Conservation (phyloP, 2,329 filamentous ascomycete genomes). For the Colletotrichum scovillei region DNA sequence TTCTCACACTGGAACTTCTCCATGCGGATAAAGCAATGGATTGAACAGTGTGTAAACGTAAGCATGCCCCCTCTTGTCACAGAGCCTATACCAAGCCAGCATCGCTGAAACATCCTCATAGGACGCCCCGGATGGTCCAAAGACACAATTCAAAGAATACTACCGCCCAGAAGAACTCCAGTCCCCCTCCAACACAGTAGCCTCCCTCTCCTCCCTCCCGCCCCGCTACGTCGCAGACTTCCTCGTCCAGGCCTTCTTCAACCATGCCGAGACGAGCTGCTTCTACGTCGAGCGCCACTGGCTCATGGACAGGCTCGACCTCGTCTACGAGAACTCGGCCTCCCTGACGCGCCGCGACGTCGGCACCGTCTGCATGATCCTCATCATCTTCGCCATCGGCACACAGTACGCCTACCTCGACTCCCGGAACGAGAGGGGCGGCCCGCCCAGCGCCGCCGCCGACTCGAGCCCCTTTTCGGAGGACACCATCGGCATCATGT, state of each 20-base stretch:
- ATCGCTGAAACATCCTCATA: not conserved
- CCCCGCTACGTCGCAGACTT: slow-evolving; percentile 60
- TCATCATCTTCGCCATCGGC: slow-evolving; percentile 61
- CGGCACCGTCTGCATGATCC: slow-evolving; percentile 55
- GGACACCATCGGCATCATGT: slow-evolving; percentile 64
- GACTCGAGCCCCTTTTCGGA: slow-evolving; percentile 50
- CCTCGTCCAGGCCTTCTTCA: slow-evolving; percentile 58
- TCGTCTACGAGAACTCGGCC: slow-evolving; percentile 53
- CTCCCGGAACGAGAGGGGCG: slow-evolving; percentile 37
- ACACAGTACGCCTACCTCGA: slow-evolving; percentile 63
- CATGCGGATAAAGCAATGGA: slow-evolving; percentile 61
- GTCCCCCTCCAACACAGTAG: slow-evolving; percentile 51
- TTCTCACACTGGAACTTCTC: slow-evolving; percentile 66
- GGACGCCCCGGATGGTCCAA: slow-evolving; percentile 32
- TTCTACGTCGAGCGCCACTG: slow-evolving; percentile 59
- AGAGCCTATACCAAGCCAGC: no score
- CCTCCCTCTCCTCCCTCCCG: slow-evolving; percentile 54
- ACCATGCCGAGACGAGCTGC: slow-evolving; percentile 60
- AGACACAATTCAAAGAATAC: slow-evolving; percentile 50
- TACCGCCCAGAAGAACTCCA: slow-evolving; percentile 59
- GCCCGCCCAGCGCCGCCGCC: slow-evolving; percentile 34
- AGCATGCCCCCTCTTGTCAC: not conserved
- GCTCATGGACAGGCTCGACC: slow-evolving; percentile 53
- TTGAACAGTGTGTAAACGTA: slow-evolving; percentile 54
- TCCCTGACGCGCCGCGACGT: slow-evolving; percentile 53